phyloP scores from a whole-genome alignment of 768 basidiomycete species.

The Candolleomyces aberdarensis region DNA sequence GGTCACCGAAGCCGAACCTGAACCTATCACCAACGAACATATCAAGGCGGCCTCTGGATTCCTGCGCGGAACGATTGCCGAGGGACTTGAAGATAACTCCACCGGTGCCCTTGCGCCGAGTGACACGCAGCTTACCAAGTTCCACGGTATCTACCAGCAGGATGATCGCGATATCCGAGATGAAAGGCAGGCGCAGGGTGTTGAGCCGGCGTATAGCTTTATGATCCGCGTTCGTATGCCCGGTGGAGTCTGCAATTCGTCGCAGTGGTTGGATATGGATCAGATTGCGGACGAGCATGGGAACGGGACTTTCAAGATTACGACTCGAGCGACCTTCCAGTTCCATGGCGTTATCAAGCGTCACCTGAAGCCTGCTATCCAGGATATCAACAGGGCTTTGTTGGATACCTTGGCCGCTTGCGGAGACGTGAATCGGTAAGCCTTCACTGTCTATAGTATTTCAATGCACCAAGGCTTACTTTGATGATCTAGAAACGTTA shows the following conservation, averaged over 20 bases:
- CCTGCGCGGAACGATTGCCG: slow-evolving; percentile 91
- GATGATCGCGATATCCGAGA: slow-evolving; percentile 99
- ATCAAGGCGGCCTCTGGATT: slow-evolving; percentile 96
- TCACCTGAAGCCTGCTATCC: slow-evolving; percentile 94
- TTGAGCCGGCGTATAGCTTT: slow-evolving; percentile 94
- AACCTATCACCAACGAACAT: slow-evolving; percentile 98
- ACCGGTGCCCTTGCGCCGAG: slow-evolving; percentile 90
- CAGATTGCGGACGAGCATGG: slow-evolving; percentile 96
- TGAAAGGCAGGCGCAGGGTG: slow-evolving; percentile 87
- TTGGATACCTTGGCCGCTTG: slow-evolving; percentile 97
- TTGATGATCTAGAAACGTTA: slow-evolving; percentile 65
- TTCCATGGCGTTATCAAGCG: slow-evolving; percentile 99
- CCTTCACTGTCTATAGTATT: not conserved
- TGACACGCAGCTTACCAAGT: slow-evolving; percentile 96
- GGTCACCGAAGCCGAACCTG: slow-evolving; percentile 89
- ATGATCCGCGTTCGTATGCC: slow-evolving; percentile 99
- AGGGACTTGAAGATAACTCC: slow-evolving; percentile 80
- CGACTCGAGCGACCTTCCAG: slow-evolving; percentile 97
- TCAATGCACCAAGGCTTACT: not conserved
- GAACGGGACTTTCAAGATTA: slow-evolving; percentile 92
- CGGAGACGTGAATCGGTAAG: slow-evolving; percentile 93
- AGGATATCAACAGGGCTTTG: slow-evolving; percentile 87
- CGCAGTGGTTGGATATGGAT: slow-evolving; percentile 96
- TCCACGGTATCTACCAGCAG: slow-evolving; percentile 95
- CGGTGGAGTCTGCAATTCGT: slow-evolving; percentile 87